Evolutionary conservation across 345 rosid genomes (phyloP).

Genomic region (Arabidopsis arenosa): DNA sequence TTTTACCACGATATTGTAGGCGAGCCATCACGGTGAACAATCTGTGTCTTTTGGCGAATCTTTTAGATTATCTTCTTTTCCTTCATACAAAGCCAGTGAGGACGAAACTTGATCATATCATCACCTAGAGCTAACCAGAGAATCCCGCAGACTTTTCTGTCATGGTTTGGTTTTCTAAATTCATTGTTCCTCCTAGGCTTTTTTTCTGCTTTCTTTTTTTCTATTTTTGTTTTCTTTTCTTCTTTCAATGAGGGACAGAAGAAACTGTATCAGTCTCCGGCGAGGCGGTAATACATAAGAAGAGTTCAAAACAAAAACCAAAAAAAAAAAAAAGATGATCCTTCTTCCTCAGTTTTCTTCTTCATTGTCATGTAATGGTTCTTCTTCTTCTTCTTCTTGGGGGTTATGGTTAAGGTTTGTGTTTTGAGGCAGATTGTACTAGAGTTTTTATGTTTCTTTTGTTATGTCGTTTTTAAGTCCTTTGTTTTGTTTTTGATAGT

Average conservation of each 20-base stretch:
- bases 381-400: conserved; percentile 26
- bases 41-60: conserved; percentile 44
- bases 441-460: conserved; percentile 37
- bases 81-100: conserved; percentile 42
- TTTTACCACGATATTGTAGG: conserved; percentile 53
- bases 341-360: conserved; percentile 47
- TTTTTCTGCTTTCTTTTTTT: conserved; percentile 26
- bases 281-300: conserved; percentile 70
- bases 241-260: conserved; percentile 47
- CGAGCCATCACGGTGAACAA: conserved; percentile 47
- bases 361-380: conserved; percentile 40
- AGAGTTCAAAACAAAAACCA: conserved; percentile 34
- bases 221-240: conserved; percentile 8
- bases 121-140: conserved; percentile 48
- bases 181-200: conserved; percentile 42
- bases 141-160: conserved; percentile 42
- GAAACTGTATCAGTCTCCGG: conserved; percentile 74
- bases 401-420: conserved; percentile 46
- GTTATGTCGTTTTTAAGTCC: conserved; percentile 29
- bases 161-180: conserved; percentile 50
- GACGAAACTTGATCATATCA: conserved; percentile 42
- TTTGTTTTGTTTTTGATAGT: conserved; percentile 37
- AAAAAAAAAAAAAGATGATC: conserved; percentile 26
- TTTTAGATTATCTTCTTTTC: conserved; percentile 40
- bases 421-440: conserved; percentile 47